These are phyloP conservation scores for Lizonia empirigonia DNA, from an alignment of 2,329 filamentous ascomycete species.

Conservation along the genomic window DNA sequence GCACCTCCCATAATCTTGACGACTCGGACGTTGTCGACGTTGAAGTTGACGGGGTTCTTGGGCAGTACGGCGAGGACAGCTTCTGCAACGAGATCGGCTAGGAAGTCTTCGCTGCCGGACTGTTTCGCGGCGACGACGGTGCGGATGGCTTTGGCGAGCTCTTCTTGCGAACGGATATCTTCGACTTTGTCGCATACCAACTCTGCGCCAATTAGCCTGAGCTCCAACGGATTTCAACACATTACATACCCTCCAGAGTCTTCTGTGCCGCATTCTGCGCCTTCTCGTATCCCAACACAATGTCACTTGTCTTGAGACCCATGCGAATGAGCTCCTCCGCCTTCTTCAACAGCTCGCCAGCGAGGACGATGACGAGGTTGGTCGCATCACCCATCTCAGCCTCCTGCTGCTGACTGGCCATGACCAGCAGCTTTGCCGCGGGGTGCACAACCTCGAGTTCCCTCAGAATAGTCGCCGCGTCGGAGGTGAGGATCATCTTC, in stretches of 20 bases:
- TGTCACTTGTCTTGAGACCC: constrained; percentile 98
- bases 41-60: constrained; percentile 95
- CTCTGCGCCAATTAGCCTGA: constrained; percentile 56
- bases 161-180: constrained; percentile 77
- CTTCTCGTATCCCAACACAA: constrained; percentile 93
- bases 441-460: constrained; percentile 99
- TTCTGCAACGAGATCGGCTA: constrained; percentile 86
- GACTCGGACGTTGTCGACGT: constrained; percentile 97
- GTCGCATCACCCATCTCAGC: constrained; percentile 99
- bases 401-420: constrained; percentile 99
- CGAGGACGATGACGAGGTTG: constrained; percentile 94
- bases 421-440: constrained; percentile 94
- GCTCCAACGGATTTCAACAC: background rate
- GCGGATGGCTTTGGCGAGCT: constrained; percentile 92
- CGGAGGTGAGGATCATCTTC: constrained; percentile 99
- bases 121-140: constrained; percentile 98
- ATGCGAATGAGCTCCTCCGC: constrained; percentile 95
- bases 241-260: constrained; percentile 69
- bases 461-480: constrained; percentile 94
- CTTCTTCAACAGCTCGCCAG: constrained; percentile 94
- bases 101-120: constrained; percentile 86
- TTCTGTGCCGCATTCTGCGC: constrained; percentile 88
- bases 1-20: constrained; percentile 99
- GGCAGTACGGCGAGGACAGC: constrained; percentile 84
- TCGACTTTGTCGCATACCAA: constrained; percentile 89